Evolutionary conservation across 2,329 filamentous ascomycete species (phyloP).

Genomic region (Alternaria brassicicola): DNA sequence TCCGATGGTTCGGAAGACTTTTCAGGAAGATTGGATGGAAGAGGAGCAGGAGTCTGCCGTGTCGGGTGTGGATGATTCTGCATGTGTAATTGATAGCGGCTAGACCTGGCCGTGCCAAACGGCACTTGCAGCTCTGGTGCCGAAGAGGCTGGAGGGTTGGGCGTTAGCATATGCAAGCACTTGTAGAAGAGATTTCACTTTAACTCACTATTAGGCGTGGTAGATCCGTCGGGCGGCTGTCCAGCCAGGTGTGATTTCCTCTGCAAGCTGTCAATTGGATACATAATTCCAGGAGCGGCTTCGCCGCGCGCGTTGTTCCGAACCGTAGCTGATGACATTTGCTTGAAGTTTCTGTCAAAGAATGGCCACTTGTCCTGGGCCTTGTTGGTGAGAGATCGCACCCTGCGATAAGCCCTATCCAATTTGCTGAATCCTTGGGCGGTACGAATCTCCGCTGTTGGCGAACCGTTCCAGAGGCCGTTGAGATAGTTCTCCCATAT

Average conservation of each 20-base stretch:
- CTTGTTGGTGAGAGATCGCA: slow-evolving; percentile 35
- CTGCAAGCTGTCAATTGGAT: slow-evolving; percentile 4
- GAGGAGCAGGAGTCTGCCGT: slow-evolving; percentile 2
- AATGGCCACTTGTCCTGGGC: slow-evolving; percentile 44
- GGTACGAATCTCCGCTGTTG: slow-evolving; percentile 22
- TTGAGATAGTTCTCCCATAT: slow-evolving; percentile 31
- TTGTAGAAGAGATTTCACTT: background rate
- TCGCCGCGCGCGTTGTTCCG: slow-evolving; percentile 27
- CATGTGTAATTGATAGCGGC: background rate
- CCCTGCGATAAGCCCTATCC: slow-evolving; percentile 38
- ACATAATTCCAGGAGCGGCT: slow-evolving; percentile 15
- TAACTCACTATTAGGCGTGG: slow-evolving; percentile 1
- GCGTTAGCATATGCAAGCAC: background rate
- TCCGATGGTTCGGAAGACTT: background rate
- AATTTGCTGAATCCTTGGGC: slow-evolving; percentile 31
- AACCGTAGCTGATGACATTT: slow-evolving; percentile 27
- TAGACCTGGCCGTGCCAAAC: slow-evolving; percentile 1
- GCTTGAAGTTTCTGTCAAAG: slow-evolving; percentile 31
- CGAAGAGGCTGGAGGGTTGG: background rate
- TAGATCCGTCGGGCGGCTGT: background rate
- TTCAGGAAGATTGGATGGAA: background rate
- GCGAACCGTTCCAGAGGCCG: slow-evolving; percentile 11
- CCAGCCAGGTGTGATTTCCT: background rate
- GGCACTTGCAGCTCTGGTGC: slow-evolving; percentile 7
- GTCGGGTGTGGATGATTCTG: slow-evolving; percentile 1